These are phyloP conservation scores for Plasmodium gonderi DNA, from an alignment of 169 alveolate species.

Conservation along the genomic window DNA sequence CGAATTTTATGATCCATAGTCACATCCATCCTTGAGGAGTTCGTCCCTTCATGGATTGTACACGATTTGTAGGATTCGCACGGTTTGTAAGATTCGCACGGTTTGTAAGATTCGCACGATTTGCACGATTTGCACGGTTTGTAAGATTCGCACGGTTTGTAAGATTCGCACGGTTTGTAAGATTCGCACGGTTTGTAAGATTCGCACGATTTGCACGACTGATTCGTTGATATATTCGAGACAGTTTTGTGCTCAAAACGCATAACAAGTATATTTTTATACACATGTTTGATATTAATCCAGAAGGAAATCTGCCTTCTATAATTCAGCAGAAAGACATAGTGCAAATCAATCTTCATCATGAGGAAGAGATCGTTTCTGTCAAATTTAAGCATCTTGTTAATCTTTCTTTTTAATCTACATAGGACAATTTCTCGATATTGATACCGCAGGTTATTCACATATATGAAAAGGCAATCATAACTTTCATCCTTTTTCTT, in stretches of 20 bases:
- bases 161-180: no score
- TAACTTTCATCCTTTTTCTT: background rate
- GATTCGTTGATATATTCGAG: background rate
- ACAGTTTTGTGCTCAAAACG: background rate
- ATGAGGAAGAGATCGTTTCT: slow-evolving; percentile 4
- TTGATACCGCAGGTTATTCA: slow-evolving; percentile 11
- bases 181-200: no score
- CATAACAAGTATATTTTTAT: background rate
- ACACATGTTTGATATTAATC: slow-evolving; percentile 19
- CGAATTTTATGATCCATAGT: no score
- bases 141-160: no score
- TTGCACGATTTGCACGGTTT: background rate
- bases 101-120: no score
- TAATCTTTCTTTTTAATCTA: slow-evolving; percentile 24
- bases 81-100: no score
- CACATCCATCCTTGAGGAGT: no score
- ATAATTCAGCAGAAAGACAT: slow-evolving; percentile 23
- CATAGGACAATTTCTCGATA: slow-evolving; percentile 10
- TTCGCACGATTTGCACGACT: background rate
- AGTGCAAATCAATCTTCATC: background rate
- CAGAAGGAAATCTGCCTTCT: slow-evolving; percentile 24
- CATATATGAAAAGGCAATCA: slow-evolving; percentile 39
- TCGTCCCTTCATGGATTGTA: no score
- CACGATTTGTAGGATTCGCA: no score
- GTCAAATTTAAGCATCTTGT: slow-evolving; percentile 1